phyloP scores from a whole-genome alignment of 768 basidiomycete genomes.

The Tephrocybe sp. region DNA sequence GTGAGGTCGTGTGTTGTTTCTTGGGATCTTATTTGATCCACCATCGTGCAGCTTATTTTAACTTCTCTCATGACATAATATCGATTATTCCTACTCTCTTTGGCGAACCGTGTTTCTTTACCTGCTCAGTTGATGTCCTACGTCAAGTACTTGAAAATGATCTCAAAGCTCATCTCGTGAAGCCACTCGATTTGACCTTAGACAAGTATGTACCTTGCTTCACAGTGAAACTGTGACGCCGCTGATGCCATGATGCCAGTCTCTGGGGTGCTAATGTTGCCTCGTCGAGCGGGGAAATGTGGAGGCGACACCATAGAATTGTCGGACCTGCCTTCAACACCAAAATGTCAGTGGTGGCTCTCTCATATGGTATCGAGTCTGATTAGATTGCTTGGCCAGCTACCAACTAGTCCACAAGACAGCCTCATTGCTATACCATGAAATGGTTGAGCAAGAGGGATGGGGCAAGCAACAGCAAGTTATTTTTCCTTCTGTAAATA shows the following conservation, averaged over 20 bases:
- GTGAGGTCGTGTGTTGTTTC: not conserved
- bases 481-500: constrained; percentile 17
- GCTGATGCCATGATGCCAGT: constrained; percentile 3
- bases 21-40: too few species aligned
- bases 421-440: constrained; percentile 22
- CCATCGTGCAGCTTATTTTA: constrained; percentile 21
- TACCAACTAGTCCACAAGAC: constrained; percentile 30
- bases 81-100: constrained; percentile 21
- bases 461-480: constrained; percentile 18
- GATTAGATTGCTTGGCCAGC: constrained; percentile 7
- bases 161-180: constrained; percentile 11
- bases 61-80: constrained; percentile 23
- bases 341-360: constrained; percentile 19
- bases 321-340: constrained; percentile 32
- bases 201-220: not conserved
- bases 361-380: not conserved
- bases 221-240: not conserved
- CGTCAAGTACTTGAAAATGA: constrained; percentile 23
- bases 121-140: constrained; percentile 23
- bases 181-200: constrained; percentile 12
- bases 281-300: constrained; percentile 30
- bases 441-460: constrained; percentile 27
- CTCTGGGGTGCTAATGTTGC: constrained; percentile 36
- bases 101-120: constrained; percentile 18
- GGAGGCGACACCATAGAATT: constrained; percentile 33